Evolutionary conservation across 2,329 filamentous ascomycete genomes (phyloP).

Genomic region (Karstenula rhodostoma): DNA sequence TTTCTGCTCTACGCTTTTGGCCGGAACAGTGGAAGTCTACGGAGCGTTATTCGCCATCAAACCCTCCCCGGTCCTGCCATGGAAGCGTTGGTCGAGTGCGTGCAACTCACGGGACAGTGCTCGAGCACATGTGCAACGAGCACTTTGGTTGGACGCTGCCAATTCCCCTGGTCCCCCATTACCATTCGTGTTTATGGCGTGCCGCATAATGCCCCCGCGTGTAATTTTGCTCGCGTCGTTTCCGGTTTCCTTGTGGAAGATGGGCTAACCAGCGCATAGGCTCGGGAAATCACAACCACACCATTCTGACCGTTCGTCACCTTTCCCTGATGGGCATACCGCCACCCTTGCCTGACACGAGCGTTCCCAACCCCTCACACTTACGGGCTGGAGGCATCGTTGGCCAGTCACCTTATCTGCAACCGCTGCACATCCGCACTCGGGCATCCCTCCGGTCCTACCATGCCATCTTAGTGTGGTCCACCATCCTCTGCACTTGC

Average conservation of each 20-base stretch:
- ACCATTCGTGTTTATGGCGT: constrained; percentile 27
- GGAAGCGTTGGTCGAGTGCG: constrained; percentile 30
- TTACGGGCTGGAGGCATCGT: constrained; percentile 43
- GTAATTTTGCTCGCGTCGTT: constrained; percentile 30
- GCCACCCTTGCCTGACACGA: constrained; percentile 44
- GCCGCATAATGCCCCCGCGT: constrained; percentile 33
- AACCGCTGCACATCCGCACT: constrained; percentile 49
- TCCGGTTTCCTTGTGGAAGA: constrained; percentile 33
- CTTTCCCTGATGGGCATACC: constrained; percentile 35
- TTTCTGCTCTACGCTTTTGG: constrained; percentile 31
- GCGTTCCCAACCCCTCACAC: constrained; percentile 37
- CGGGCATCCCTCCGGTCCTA: constrained; percentile 47
- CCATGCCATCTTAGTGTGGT: constrained; percentile 43
- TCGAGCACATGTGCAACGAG: constrained; percentile 26
- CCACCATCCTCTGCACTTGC: constrained; percentile 48
- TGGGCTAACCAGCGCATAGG: constrained; percentile 49
- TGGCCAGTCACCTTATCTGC: constrained; percentile 60
- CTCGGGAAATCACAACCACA: constrained; percentile 37
- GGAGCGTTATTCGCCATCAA: constrained; percentile 28
- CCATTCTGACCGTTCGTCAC: constrained; percentile 32
- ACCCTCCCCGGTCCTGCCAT: constrained; percentile 25
- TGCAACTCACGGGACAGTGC: constrained; percentile 37
- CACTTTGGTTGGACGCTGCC: constrained; percentile 30
- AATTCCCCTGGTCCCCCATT: constrained; percentile 24
- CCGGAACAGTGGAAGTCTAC: constrained; percentile 31